Base-by-base conservation (phyloP, 1,284 basidiomycete genomes). In the Tausonia pullulans region DNA sequence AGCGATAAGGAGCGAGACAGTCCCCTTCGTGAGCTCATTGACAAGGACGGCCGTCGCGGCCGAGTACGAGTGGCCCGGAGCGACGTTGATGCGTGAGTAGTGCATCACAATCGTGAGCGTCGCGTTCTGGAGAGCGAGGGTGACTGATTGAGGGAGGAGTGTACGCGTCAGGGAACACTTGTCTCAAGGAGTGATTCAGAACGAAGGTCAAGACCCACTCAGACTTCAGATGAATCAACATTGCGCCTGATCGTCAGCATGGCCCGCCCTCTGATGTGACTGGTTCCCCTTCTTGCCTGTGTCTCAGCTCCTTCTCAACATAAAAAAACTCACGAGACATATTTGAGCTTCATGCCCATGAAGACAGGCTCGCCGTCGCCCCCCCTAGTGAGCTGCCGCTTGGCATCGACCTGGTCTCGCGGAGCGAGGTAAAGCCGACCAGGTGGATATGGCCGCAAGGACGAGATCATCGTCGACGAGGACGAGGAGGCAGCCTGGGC, bases 71-170 rank as follows among this genome's bases (percentile, higher is more conserved):
- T 82, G 80, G 66, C 85, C 84, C 0, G 87, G 84, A 3, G 88
- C 81, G 44, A 60, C 56, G 6, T 87, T 86, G 64, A 93, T 88
- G 68, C 91, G 87, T 56, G 91, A 94, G 77, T 93, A 91, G 79
- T 94, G 90, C 88, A 96, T 92, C 74, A 96, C 87, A 73, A 96
- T 84, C 53, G 90, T 87, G 67, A 96, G 76, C 65, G 85, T 79
- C 13, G 90, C 90, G 78, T 97, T 98, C 79, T 98, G 93, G 62
- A 95, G 82, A 58, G 94, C 92, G 74, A 98, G 82, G 14, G 90
- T 93, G 71, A 94, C 90, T 93, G 72, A 63, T 49, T 46, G 51
- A 50, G 61, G 46, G n/a, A 52, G 56, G n/a, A 48, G 41, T 14
- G 40, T 14, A 43, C 41, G 45, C 41, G 39, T 10, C 8, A 41